Evolutionary conservation across 352 stramenopile species (phyloP).

Genomic region (Globisporangium parvum): DNA sequence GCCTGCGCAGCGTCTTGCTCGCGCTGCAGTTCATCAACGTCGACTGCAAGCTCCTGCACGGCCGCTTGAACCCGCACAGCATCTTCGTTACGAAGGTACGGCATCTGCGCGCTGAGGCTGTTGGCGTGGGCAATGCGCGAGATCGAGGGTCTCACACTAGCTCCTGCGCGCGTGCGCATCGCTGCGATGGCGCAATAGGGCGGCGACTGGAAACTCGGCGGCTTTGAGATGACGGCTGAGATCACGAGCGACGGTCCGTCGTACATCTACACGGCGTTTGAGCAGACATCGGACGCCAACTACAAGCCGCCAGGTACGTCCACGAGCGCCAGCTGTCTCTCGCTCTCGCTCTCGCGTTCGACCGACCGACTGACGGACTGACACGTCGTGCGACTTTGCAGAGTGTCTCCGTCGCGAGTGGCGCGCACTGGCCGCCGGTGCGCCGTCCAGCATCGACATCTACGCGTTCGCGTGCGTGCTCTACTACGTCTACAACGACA

Average conservation of each 20-base stretch:
- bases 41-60: conserved; percentile 93
- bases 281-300: conserved; percentile 83
- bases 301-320: conserved; percentile 69
- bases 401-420: conserved; percentile 80
- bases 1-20: conserved; percentile 89
- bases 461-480: conserved; percentile 75
- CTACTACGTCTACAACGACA: conserved; percentile 78
- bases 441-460: conserved; percentile 60
- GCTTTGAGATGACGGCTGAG: conserved; percentile 89
- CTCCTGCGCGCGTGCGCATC: background rate
- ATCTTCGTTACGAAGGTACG: conserved; percentile 92
- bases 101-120: background rate
- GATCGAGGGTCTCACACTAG: background rate
- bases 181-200: conserved; percentile 24
- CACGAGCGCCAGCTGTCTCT: background rate
- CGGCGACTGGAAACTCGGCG: conserved; percentile 95
- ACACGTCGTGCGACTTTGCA: conserved; percentile 23
- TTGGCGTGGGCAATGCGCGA: background rate
- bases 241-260: conserved; percentile 77
- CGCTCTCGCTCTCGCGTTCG: background rate
- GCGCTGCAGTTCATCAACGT: conserved; percentile 92
- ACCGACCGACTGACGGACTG: conserved; percentile 5
- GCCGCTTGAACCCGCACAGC: conserved; percentile 82
- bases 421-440: conserved; percentile 43
- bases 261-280: conserved; percentile 67